phyloP scores from a whole-genome alignment of 805 yeast genomes.

The Suhomyces emberorum region DNA sequence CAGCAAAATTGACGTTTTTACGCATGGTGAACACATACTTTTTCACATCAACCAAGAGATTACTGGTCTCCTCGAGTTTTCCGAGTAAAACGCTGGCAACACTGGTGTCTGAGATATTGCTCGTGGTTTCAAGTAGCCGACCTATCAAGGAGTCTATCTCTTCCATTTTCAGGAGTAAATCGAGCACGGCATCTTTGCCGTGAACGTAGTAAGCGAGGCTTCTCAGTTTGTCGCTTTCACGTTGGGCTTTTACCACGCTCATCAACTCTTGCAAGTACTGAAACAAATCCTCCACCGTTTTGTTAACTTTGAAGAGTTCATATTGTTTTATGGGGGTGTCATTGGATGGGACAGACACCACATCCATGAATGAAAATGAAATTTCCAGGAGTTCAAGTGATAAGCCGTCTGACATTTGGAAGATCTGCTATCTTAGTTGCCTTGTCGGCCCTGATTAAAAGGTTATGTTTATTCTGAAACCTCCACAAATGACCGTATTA shows the following conservation, averaged over 20 bases:
- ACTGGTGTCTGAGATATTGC: constrained; percentile 1
- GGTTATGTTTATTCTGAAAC: no score
- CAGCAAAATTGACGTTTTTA: constrained; percentile 25
- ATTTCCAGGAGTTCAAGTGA: background rate
- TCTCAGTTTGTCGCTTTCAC: background rate
- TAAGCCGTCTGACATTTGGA: background rate
- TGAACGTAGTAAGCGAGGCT: constrained; percentile 21
- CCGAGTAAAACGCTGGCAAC: constrained; percentile 13
- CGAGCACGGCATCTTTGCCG: constrained; percentile 18
- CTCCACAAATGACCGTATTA: no score
- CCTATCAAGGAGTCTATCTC: constrained; percentile 25
- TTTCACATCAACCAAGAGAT: constrained; percentile 24
- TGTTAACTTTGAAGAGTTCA: constrained; percentile 26
- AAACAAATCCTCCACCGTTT: constrained; percentile 27
- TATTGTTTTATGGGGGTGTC: constrained; percentile 14
- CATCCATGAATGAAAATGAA: constrained; percentile 4
- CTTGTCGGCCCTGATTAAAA: no score
- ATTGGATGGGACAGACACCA: constrained; percentile 1
- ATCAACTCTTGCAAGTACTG: constrained; percentile 19
- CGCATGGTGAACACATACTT: constrained; percentile 18
- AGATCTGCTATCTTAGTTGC: no score
- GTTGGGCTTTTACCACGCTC: background rate
- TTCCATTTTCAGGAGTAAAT: constrained; percentile 17
- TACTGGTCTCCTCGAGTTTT: constrained; percentile 26
- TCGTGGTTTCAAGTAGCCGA: constrained; percentile 12